Evolutionary conservation across 352 stramenopile genomes (phyloP), one percentile per base, ranked within the genome.

Genomic region (Globisporangium okanoganense): DNA sequence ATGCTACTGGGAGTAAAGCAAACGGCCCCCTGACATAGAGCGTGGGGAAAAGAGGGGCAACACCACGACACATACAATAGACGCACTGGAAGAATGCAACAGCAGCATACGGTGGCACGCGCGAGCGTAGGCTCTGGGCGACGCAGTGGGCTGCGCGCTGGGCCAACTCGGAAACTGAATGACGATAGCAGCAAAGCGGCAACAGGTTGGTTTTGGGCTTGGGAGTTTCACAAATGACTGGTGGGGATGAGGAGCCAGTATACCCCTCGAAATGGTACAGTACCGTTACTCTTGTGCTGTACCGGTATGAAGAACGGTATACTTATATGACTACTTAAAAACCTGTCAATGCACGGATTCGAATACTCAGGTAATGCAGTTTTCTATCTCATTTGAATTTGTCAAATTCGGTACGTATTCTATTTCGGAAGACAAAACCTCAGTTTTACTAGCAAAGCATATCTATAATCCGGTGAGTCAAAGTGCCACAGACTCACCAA

Each of bases 11-110:
- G 62, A 45, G 71, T 67, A 67, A 57, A 85, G 76, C 76, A 85
- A 77, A 82, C 79, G 82, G 82, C 66, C 73, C 85, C 81, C 79
- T 91, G 81, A 91, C 81, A 84, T 87, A 87, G 72, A 88, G 66
- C 68, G 68, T 91, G 81, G 76, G n/a, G 45, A 20, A n/a, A 40
- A n/a, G 48, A n/a, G 13, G 36, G 20, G 58, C 6, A 54, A 47
- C 24, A 8, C 10, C 12, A 71, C 40, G 66, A 54, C 38, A 64
- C 33, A 27, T n/a, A 61, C n/a, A 47, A 63, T 10, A 63, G 9
- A 61, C 38, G 61, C 41, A 64, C 41, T 48, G 31, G 9, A 16
- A 29, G 5, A 12, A 25, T 33, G 29, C 54, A 53, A 8, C n/a
- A 20, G 20, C 9, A 50, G 12, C 22, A 50, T 33, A n/a, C n/a